Base-by-base conservation (phyloP, 169 alveolate species). In the Hepatocystis sp. region DNA sequence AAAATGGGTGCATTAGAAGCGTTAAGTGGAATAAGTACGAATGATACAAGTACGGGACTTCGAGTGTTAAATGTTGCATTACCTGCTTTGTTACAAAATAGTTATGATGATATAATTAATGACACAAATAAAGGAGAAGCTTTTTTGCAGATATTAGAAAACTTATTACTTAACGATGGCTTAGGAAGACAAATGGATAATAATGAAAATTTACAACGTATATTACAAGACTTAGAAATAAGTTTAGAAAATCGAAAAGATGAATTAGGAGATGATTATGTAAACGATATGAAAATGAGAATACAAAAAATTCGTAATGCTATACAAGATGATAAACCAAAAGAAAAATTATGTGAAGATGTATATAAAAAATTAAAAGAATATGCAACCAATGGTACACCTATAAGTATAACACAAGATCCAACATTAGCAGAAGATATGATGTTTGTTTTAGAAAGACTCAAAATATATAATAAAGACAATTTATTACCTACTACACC, bases 261-360 rank as follows among this genome's bases (percentile, higher is more conserved):
- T 27, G 85, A 85, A 30, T 60, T 91, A 19, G 91, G 90, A 52
- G 90, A 84, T 30, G 88, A 49, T 4, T 85, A 39, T 46, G 81
- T 66, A 30, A 39, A 90, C 51, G 67, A 56, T 11, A 60, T 86
- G 53, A 91, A 66, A 30, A 40, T 46, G 40, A 81, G 36, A 44
- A 84, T 90, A 44, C 13, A 30, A 34, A 84, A 56, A 39, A 68
- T 92, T 17, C 84, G 91, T 58, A 60, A 52, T 67, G 91, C 91
- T 21, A 86, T 91, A 58, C 67, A 86, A 19, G 90, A 76, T 53
- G 95, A 92, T 71, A 84, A 85, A 13, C 95, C 95, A 1, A 92
- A 90, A 84, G 85, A 84, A 34, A 89, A 90, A 53, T 90, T 81
- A 19, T 92, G 95, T 67, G 66, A 91, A 67, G 91, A 88, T 49